These are phyloP conservation scores for Fusarium annulatum DNA, from an alignment of 2,329 filamentous ascomycete species.

Conservation along the genomic window DNA sequence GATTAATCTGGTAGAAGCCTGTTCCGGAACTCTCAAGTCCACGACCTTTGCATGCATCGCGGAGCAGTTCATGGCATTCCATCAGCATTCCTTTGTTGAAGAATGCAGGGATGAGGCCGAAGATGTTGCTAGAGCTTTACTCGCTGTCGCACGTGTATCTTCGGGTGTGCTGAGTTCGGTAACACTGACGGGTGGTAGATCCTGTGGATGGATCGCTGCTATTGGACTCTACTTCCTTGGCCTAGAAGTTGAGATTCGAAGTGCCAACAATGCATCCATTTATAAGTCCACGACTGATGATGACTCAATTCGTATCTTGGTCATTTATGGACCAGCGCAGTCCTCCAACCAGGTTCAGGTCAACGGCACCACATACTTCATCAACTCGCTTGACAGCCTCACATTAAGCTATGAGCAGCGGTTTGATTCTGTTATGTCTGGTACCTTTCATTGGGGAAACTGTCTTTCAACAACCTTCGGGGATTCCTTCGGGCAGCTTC, in stretches of 20 bases:
- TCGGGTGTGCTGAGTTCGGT: accelerated
- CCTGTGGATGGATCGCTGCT: not conserved
- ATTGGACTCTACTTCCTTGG: not conserved
- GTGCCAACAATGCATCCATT: accelerated
- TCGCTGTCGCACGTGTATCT: accelerated
- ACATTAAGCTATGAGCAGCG: no score
- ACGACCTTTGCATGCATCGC: accelerated
- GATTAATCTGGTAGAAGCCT: not conserved
- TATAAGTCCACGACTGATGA: accelerated
- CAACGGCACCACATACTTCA: accelerated
- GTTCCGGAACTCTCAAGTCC: not conserved
- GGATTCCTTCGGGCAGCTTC: accelerated
- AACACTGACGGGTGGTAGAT: not conserved
- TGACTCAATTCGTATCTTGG: accelerated
- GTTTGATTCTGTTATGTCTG: no score
- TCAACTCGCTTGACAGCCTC: not conserved
- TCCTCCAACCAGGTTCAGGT: not conserved
- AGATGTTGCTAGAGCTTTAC: accelerated
- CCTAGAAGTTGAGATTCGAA: not conserved
- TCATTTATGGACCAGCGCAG: not conserved
- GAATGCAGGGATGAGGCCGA: no score
- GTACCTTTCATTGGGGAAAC: no score
- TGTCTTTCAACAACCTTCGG: accelerated
- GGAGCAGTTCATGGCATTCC: not conserved
- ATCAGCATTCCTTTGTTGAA: not conserved